phyloP scores from a whole-genome alignment of 2,329 filamentous ascomycete genomes.

The Aspergillus sp. region DNA sequence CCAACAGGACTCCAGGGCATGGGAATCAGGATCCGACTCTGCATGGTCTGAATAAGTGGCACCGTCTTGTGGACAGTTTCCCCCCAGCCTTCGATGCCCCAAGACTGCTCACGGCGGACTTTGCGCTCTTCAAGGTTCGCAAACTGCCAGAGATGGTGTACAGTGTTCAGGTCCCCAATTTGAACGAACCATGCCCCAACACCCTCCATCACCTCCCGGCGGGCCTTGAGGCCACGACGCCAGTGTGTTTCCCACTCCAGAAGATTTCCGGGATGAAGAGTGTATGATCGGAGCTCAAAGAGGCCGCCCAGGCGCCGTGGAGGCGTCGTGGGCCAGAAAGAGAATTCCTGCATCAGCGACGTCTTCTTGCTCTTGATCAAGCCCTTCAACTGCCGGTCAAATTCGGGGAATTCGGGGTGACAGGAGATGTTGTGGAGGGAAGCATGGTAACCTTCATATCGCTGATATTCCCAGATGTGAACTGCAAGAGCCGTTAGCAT shows the following conservation, averaged over 20 bases:
- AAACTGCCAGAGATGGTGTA: slow-evolving; percentile 98
- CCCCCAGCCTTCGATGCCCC: slow-evolving; percentile 92
- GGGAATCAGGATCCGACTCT: slow-evolving; percentile 86
- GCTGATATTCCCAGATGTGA: slow-evolving; percentile 99
- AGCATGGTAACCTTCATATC: slow-evolving; percentile 92
- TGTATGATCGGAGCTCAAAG: slow-evolving; percentile 96
- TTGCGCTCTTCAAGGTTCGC: slow-evolving; percentile 94
- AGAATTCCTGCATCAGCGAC: slow-evolving; percentile 98
- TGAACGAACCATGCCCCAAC: slow-evolving; percentile 99
- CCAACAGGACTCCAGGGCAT: slow-evolving; percentile 96
- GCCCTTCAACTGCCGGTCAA: slow-evolving; percentile 81
- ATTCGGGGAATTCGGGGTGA: slow-evolving; percentile 80
- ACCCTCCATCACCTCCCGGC: slow-evolving; percentile 96
- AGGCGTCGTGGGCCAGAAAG: slow-evolving; percentile 95
- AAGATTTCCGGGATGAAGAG: slow-evolving; percentile 89
- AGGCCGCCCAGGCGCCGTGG: slow-evolving; percentile 87
- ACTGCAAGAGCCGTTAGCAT: slow-evolving; percentile 59
- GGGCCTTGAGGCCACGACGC: slow-evolving; percentile 85
- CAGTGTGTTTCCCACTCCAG: slow-evolving; percentile 99
- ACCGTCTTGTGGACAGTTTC: slow-evolving; percentile 99
- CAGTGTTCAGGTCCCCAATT: slow-evolving; percentile 94
- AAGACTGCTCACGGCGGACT: slow-evolving; percentile 86
- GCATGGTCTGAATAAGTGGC: slow-evolving; percentile 94
- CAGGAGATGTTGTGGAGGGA: slow-evolving; percentile 81
- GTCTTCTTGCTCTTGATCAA: slow-evolving; percentile 82